Evolutionary conservation across 495 filamentous ascomycete species (phyloP).

Genomic region (Penicillium ochrochloron): DNA sequence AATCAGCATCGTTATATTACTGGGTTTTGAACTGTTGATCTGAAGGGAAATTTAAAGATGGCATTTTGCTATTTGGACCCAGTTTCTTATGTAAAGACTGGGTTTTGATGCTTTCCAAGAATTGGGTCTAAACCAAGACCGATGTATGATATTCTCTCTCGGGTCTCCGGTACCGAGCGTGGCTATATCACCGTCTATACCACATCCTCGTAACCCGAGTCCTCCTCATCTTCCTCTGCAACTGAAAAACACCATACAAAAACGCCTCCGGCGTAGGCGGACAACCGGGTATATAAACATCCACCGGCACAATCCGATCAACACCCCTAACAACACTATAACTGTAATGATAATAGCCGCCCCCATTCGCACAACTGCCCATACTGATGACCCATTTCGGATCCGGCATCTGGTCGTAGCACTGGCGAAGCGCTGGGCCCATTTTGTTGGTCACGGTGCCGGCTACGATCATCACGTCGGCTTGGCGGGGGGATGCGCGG

Average conservation of each 20-base stretch:
- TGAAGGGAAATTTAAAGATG: background rate
- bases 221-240: slow-evolving; percentile 7
- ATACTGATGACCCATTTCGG: slow-evolving; percentile 49
- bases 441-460: background rate
- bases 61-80: background rate
- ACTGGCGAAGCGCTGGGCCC: background rate
- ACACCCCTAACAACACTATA: slow-evolving; percentile 87
- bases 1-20: slow-evolving; percentile 64
- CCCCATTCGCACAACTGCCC: slow-evolving; percentile 90
- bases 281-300: slow-evolving; percentile 58
- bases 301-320: slow-evolving; percentile 87
- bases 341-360: slow-evolving; percentile 92
- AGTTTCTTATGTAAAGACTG: too few relatives aligned
- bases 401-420: background rate
- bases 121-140: too few relatives aligned
- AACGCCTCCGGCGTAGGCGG: slow-evolving; percentile 6
- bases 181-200: slow-evolving; percentile 1
- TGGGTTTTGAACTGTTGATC: slow-evolving; percentile 30
- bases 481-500: background rate
- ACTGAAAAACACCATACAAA: slow-evolving; percentile 1
- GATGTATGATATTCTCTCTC: too few relatives aligned
- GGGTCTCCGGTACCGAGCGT: too few relatives aligned
- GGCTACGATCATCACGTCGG: background rate
- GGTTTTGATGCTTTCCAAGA: too few relatives aligned
- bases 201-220: slow-evolving; percentile 5